Conservation (phyloP, 306 rosid genomes). For the Prunus dulcis region DNA sequence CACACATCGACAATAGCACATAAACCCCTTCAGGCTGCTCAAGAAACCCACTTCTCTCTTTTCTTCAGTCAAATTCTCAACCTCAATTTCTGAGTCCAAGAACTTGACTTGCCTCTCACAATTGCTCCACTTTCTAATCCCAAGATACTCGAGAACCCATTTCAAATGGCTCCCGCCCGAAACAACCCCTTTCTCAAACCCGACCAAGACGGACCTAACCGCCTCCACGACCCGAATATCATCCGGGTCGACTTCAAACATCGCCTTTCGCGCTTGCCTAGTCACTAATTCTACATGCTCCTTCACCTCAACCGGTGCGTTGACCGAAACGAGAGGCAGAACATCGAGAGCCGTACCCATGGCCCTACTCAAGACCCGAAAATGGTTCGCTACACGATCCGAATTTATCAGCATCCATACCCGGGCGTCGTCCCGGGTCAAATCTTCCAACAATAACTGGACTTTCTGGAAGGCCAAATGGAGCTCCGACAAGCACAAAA, state of each 20-base stretch:
- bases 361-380: constrained; percentile 48
- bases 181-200: constrained; percentile 39
- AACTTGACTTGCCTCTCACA: constrained; percentile 65
- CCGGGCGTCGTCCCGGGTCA: constrained; percentile 49
- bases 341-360: constrained; percentile 58
- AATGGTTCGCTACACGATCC: constrained; percentile 41
- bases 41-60: constrained; percentile 33
- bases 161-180: constrained; percentile 43
- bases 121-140: constrained; percentile 54
- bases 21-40: constrained; percentile 48
- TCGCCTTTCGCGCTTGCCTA: constrained; percentile 46
- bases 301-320: constrained; percentile 34
- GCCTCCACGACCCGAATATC: constrained; percentile 38
- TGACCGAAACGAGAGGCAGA: constrained; percentile 34
- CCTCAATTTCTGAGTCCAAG: constrained; percentile 61
- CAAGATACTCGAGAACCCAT: constrained; percentile 54
- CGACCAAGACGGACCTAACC: constrained; percentile 34
- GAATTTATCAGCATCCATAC: constrained; percentile 59
- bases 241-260: constrained; percentile 44
- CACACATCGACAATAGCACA: constrained; percentile 61
- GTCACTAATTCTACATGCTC: constrained; percentile 51
- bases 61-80: constrained; percentile 37
- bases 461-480: constrained; percentile 67
- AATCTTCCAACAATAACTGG: constrained; percentile 53
- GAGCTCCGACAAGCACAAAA: constrained; percentile 58